Evolutionary conservation across 2,329 filamentous ascomycete species (phyloP), one percentile per base, ranked within the genome.

Genomic region (Fusarium dimerum): DNA sequence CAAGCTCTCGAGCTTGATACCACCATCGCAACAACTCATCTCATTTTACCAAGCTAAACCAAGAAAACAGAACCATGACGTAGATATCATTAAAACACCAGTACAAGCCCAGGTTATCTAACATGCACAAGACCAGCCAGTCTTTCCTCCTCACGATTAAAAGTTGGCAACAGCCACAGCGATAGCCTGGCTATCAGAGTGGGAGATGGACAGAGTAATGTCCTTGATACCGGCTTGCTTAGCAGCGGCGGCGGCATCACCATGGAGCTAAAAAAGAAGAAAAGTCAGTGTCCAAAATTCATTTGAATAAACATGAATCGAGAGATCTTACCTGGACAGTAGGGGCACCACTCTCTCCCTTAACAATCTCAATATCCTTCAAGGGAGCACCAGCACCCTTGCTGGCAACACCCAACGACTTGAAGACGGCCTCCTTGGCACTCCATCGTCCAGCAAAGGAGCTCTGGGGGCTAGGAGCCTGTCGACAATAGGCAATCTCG

Each of bases 401-500:
- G 73, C 92, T 88, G 63, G 82, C 77, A 12, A 97, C 92, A 61
- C 92, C 92, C 13, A 99, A 80, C 38, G 90, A 92, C 84, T 99
- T 99, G 82, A 99, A 99, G 1, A 99, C 92, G 29, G 94, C 94
- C 76, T 99, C 94, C 79, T 99, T 99, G 36, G 94, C 94, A 66
- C 88, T 93, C 94, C 94, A 99, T 63, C 92, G 86, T 45, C 94
- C 94, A 6, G 93, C 91, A 74, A 97, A 99, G 47, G 91, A 95
- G 61, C 92, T 90, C 69, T 91, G 90, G 1, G 92, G 89, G 68
- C 83, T 87, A 6, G 91, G 77, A 15, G 90, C 87, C 67, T 87
- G 85, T 59, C 81, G 81, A 79, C 95, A 99, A 78, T 99, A 97
- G 30, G 83, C 81, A 64, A 92, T 89, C 76, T 99, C 94, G 45